Evolutionary conservation across 1,284 basidiomycete species (phyloP), one percentile per base, ranked within the genome.

Genomic region (Caloboletus firmus): DNA sequence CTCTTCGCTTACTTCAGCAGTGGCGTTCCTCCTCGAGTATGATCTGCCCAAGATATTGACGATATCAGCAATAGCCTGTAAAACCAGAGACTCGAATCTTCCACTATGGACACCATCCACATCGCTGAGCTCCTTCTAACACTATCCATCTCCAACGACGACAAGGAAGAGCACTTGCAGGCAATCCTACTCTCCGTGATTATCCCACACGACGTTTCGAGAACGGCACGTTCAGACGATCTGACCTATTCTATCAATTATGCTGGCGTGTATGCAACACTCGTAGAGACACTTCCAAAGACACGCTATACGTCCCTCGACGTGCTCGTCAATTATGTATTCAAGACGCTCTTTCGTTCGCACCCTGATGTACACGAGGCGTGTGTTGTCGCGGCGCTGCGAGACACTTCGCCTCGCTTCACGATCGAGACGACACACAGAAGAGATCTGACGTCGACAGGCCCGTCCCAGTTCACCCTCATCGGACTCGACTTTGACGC

Each of bases 191-290:
- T 46, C 24, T 45, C 45, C 4, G 24, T 46, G 12, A 18, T 72
- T 9, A 77, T 91, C 43, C 70, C 75, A 15, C 79, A 85, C 59
- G 79, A 86, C 60, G 72, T 89, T 17, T 72, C 75, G 12, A 61
- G 65, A 11, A 74, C 86, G 4, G 85, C 84, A 20, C 62, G 62
- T 3, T 72, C 74, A 5, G 89, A 91, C 65, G 78, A 87, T 58
- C 69, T 90, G 5, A 62, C 72, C 0, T 67, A 79, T 56, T 84
- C 85, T 1, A 77, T 89, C 57, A 78, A 86, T 67, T 88, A 89
- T 60, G 79, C 79, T 2, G 68, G 72, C 1, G 66, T 85, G 7
- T 77, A 72, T 35, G 68, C 73, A 43, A 65, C 65, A 3, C 57
- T 67, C 74, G 49, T 68, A 65, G 57, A 58, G 13, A 40, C 46